Base-by-base conservation (phyloP, 768 basidiomycete genomes). In the Phlebiopsis flavidoalba region DNA sequence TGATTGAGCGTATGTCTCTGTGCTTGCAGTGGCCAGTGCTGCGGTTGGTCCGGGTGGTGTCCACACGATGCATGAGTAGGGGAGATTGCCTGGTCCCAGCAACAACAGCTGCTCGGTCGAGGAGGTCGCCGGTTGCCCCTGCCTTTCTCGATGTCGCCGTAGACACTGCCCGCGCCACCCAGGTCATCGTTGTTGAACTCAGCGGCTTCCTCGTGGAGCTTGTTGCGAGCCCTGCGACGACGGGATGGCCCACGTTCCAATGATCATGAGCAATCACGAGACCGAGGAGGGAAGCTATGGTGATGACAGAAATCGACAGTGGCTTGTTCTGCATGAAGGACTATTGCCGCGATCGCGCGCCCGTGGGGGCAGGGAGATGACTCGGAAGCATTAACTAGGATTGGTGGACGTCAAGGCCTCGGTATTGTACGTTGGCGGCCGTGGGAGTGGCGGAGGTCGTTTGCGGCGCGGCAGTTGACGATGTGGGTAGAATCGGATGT, bases 261-360 rank as follows among this genome's bases (percentile, higher is more conserved):
- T 19, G 35, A 73, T 59, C 61, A 85, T 68, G 60, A 85, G 46
- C 57, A n/a, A 75, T 57, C 59, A 84, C 68, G 58, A 87, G 57
- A 60, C 73, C 64, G 59, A 84, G 67, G 60, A 87, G 76, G 1
- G 66, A 80, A 33, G 77, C 75, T 19, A 85, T 54, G 33, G 78
- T 72, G 60, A 90, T 87, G 15, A 89, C 78, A 8, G 81, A 71
- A 7, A 83, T 83, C 46, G 82, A 80, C n/a, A 85, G 75, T n/a
- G 80, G 75, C 71, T 84, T 87, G 72, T 90, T 86, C 60, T 83
- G 72, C 40, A 90, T 68, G 73, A 91, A 91, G 11, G 77, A 66
- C 8, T 70, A n/a, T 66, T n/a, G 64, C 33, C 0, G 70, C 63
- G 6, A 67, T 26, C 17, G 76, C 37, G 76, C 37, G 33, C 33